Base-by-base conservation (phyloP, 1,284 basidiomycete genomes). In the Butyriboletus appendiculatus region DNA sequence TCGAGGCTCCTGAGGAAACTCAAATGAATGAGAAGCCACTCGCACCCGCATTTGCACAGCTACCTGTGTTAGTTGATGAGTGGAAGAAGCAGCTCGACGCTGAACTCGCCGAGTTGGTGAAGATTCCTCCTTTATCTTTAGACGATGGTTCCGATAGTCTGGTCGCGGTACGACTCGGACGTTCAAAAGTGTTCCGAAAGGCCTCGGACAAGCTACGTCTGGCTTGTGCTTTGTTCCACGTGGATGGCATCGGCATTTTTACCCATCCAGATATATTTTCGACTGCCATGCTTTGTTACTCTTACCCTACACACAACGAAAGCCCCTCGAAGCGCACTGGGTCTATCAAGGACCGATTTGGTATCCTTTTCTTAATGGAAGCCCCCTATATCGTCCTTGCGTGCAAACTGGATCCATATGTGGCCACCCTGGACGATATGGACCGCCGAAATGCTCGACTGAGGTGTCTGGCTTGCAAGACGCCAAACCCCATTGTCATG, bases 371-470 rank as follows among this genome's bases (percentile, higher is more conserved):
- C 11, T 46, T 54, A 16, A 22, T 37, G 9, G 52, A 43, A n/a
- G 62, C 43, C n/a, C 50, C 50, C 16, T 42, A 53, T 18, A 40
- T 62, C 4, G 38, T 60, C 12, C 34, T 16, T 45, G 33, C 49
- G 11, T 56, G 60, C 16, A 49, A 38, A 16, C 12, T 62, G 38
- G 60, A 60, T 24, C 62, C 64, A 28, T 37, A 20, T 35, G 44
- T 56, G 8, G 44, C 57, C 26, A 63, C 46, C 3, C 14, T 30
- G 5, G 48, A 45, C 9, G 48, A 65, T 15, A 63, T 63, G 62
- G 51, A 57, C 28, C 26, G 7, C 8, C 49, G 22, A 10, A 52
- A 60, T 22, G 50, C 52, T 22, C 44, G 47, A 24, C 12, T 56
- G 43, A 43, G 6, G 18, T 59, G 55, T 24, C 20, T 55, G 22